Conservation (phyloP, 2,329 filamentous ascomycete genomes). For the Ambrosiella cleistominuta region DNA sequence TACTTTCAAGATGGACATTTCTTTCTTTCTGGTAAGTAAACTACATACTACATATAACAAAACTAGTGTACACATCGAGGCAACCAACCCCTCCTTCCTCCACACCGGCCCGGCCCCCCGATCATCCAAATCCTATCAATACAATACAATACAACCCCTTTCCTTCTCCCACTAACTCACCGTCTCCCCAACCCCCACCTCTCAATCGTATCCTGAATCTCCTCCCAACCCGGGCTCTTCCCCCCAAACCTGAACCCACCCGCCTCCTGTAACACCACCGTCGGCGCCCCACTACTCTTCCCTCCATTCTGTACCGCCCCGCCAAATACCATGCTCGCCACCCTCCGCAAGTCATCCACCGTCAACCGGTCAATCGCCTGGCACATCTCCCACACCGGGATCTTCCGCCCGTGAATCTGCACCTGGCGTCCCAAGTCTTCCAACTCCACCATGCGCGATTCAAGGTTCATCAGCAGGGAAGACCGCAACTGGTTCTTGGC, state of each 20-base stretch:
- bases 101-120: conserved; percentile 4
- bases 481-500: conserved; percentile 94
- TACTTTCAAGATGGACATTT: neutral
- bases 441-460: conserved; percentile 91
- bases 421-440: conserved; percentile 91
- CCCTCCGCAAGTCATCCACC: conserved; percentile 60
- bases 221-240: conserved; percentile 61
- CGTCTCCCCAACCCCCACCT: conserved; percentile 48
- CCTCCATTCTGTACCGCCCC: conserved; percentile 62
- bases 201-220: conserved; percentile 74
- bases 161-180: neutral
- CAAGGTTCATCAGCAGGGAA: conserved; percentile 88
- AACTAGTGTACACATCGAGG: conserved; percentile 11
- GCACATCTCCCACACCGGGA: conserved; percentile 89
- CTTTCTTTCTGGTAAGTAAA: neutral
- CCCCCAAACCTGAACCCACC: conserved; percentile 34
- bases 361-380: conserved; percentile 66
- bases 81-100: neutral
- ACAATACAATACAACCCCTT: neutral
- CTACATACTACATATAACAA: conserved; percentile 2
- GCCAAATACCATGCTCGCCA: conserved; percentile 61
- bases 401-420: conserved; percentile 86
- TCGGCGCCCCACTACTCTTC: conserved; percentile 68
- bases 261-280: conserved; percentile 86
- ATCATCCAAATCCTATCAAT: neutral